Percentiles rank a stretch among this genome's conserved stretches.
Evolutionary conservation across 2,329 filamentous ascomycete species (phyloP).

Genomic region (Paramyrothecium sp.): DNA sequence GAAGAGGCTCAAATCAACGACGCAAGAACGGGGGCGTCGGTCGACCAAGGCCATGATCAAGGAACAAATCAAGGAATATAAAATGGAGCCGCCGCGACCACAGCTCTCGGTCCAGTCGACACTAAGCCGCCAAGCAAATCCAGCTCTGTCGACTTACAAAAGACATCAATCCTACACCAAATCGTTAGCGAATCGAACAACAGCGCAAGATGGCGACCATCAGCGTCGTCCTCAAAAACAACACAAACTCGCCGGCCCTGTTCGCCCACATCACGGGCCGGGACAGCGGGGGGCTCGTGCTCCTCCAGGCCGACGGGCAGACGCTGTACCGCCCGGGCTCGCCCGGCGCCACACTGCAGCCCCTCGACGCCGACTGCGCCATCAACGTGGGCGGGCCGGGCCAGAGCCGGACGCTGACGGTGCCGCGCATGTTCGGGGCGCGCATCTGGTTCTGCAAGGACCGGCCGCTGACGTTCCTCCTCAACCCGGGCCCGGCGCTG

Average conservation of each 20-base stretch:
- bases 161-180: not conserved
- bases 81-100: not conserved
- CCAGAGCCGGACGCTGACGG: conserved; percentile 55
- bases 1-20: no score
- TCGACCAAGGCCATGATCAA: not conserved
- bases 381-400: conserved; percentile 65
- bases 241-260: conserved; percentile 52
- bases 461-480: conserved; percentile 60
- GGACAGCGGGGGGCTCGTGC: conserved; percentile 56
- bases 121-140: not conserved
- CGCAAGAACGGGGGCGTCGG: not conserved
- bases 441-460: conserved; percentile 70
- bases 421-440: conserved; percentile 69
- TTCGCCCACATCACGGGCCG: conserved; percentile 71
- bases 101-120: no score
- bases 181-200: not conserved
- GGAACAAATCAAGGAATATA: not conserved
- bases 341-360: conserved; percentile 47
- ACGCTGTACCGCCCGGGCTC: conserved; percentile 64
- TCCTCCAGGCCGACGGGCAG: conserved; percentile 64
- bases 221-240: conserved; percentile 61
- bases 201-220: not conserved
- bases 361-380: conserved; percentile 56
- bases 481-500: conserved; percentile 71
- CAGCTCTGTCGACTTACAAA: not conserved